phyloP scores from a whole-genome alignment of 345 rosid genomes.

The Gynandropsis gynandra region DNA sequence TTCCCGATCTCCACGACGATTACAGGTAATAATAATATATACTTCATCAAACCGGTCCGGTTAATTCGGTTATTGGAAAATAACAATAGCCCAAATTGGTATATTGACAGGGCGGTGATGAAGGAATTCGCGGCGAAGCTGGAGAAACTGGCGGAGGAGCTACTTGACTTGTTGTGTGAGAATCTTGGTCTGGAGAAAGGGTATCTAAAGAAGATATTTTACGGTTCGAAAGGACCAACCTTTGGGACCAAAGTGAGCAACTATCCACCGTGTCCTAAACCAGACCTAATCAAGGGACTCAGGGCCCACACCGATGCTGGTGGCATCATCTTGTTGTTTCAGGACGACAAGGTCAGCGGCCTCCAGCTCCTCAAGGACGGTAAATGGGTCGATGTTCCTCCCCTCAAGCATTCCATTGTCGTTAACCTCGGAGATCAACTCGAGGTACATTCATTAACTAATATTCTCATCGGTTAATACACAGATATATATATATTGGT shows the following conservation, averaged over 20 bases:
- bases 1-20: conserved; percentile 69
- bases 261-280: conserved; percentile 96
- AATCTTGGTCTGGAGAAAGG: conserved; percentile 80
- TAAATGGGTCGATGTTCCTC: conserved; percentile 86
- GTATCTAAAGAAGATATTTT: conserved; percentile 56
- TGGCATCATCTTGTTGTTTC: conserved; percentile 83
- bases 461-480: too few relatives aligned
- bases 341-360: conserved; percentile 82
- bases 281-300: conserved; percentile 83
- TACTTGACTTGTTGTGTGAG: conserved; percentile 70
- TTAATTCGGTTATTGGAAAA: not conserved
- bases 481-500: too few relatives aligned
- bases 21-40: conserved; percentile 50
- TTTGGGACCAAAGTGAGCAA: conserved; percentile 92
- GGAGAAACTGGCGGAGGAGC: conserved; percentile 79
- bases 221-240: conserved; percentile 64
- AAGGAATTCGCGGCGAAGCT: conserved; percentile 61
- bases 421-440: conserved; percentile 91
- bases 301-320: conserved; percentile 99
- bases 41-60: conserved; percentile 8
- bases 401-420: conserved; percentile 87
- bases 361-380: conserved; percentile 93
- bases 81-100: not conserved
- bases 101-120: conserved; percentile 47
- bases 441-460: conserved; percentile 40